Conservation (phyloP, 2,329 filamentous ascomycete species). For the Ambrosiella beaveri region DNA sequence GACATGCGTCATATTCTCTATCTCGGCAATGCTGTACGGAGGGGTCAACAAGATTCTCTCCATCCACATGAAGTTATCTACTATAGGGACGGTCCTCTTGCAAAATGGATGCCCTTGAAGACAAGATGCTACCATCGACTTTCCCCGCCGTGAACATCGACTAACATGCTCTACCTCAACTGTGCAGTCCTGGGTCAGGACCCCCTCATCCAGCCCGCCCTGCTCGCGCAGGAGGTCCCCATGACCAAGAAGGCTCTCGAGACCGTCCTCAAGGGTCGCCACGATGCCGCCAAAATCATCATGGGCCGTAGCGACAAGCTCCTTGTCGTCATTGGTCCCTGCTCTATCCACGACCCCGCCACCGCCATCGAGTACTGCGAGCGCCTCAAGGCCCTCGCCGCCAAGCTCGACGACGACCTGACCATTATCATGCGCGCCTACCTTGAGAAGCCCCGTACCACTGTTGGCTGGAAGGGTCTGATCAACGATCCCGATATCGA, state of each 20-base stretch:
- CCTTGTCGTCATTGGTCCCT: constrained; percentile 85
- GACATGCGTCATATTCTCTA: too few relatives aligned
- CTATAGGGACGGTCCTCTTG: too few relatives aligned
- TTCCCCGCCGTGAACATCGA: not conserved
- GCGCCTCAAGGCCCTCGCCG: constrained; percentile 57
- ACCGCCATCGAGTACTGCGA: constrained; percentile 77
- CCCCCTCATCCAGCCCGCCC: constrained; percentile 77
- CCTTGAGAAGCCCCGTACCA: constrained; percentile 96
- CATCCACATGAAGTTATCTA: too few relatives aligned
- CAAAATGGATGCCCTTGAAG: too few relatives aligned
- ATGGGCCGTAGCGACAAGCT: constrained; percentile 41
- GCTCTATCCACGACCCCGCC: constrained; percentile 88
- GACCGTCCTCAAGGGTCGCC: constrained; percentile 44
- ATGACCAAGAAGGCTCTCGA: constrained; percentile 38
- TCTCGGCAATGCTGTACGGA: too few relatives aligned
- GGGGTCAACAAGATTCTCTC: too few relatives aligned
- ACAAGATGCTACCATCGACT: not conserved
- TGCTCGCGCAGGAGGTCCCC: constrained; percentile 84
- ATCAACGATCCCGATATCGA: constrained; percentile 99
- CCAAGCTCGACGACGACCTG: constrained; percentile 67
- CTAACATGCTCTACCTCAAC: not conserved
- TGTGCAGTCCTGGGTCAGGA: constrained; percentile 68
- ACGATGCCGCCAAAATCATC: constrained; percentile 51
- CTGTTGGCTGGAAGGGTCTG: constrained; percentile 96
- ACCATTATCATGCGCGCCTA: constrained; percentile 96